Evolutionary conservation across 768 basidiomycete species (phyloP), one percentile per base, ranked within the genome.

Genomic region (Agrocybe chaxingu): DNA sequence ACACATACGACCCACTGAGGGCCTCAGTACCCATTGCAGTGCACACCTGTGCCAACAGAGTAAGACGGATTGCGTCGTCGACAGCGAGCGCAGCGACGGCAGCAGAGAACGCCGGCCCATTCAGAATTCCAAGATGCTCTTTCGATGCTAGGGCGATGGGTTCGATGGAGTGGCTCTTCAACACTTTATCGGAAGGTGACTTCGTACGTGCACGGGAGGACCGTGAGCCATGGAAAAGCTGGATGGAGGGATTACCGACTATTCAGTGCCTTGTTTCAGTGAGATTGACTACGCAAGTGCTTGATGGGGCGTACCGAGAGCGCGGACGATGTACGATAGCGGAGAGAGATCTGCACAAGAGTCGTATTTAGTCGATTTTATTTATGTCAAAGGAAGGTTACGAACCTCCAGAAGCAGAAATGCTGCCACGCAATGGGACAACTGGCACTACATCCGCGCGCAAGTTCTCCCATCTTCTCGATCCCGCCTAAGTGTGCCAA

Each of bases 11-110:
- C 36, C 41, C 45, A 30, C 41, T 46, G 29, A 51, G 42, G n/a
- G 50, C 50, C 19, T 51, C 50, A 35, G 4, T 46, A 46, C 50
- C 50, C 13, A 51, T 31, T 3, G 50, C 50, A 30, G 50, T 36
- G 18, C 42, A 42, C 30, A 51, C 50, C 39, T 51, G 50, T 7
- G 50, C 36, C 8, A 42, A 33, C 4, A 51, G 42, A 16, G 50
- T 45, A 6, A 51, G 38, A 3, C 33, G 24, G 13, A 43, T 33
- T 11, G 41, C 42, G 18, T 51, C 50, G n/a, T 51, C 41, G 16
- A 51, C 46, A 3, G 50, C 50, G 6, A 51, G 45, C 7, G 50
- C 50, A 11, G 44, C 50, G 0, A 51, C 45, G 7, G 50, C 50
- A 19, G 50, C 43, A 7, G 50, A 51, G 40, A 42, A 44, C 7